Evolutionary conservation across 2,329 filamentous ascomycete species (phyloP).

Genomic region (Thermoascus crustaceus): DNA sequence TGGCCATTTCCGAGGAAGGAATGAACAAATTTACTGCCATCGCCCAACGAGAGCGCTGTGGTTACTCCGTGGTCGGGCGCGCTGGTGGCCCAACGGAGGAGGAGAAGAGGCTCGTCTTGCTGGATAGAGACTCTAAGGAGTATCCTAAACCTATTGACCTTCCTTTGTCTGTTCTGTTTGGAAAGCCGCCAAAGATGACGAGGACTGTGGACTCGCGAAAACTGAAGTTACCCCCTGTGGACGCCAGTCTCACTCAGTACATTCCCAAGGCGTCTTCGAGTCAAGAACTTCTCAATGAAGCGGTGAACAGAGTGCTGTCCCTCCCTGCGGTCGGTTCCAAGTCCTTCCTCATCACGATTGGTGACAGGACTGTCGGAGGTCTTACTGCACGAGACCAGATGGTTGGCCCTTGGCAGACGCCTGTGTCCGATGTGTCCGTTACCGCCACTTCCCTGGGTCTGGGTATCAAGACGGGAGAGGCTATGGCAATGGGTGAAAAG

Average conservation of each 20-base stretch:
- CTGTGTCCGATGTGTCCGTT: slow-evolving; percentile 88
- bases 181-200: slow-evolving; percentile 75
- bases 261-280: slow-evolving; percentile 48
- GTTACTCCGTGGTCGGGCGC: slow-evolving; percentile 82
- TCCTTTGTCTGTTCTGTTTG: slow-evolving; percentile 81
- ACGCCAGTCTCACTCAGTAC: slow-evolving; percentile 63
- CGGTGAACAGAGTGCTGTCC: slow-evolving; percentile 70
- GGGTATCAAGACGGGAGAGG: slow-evolving; percentile 73
- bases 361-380: slow-evolving; percentile 84
- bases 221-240: slow-evolving; percentile 61
- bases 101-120: slow-evolving; percentile 66
- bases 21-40: slow-evolving; percentile 67
- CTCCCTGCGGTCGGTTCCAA: slow-evolving; percentile 93
- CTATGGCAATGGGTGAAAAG: slow-evolving; percentile 97
- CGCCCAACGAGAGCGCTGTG: slow-evolving; percentile 73
- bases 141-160: slow-evolving; percentile 77
- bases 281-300: slow-evolving; percentile 52
- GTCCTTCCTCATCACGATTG: slow-evolving; percentile 94
- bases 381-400: slow-evolving; percentile 86
- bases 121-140: slow-evolving; percentile 67
- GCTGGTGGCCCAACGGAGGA: slow-evolving; percentile 59
- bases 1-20: slow-evolving; percentile 73
- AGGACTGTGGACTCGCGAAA: slow-evolving; percentile 64
- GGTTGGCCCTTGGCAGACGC: slow-evolving; percentile 92
- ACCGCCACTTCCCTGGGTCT: slow-evolving; percentile 72